phyloP scores from a whole-genome alignment of 192 early-diverging fungal genomes.

The Podochytrium sp. region DNA sequence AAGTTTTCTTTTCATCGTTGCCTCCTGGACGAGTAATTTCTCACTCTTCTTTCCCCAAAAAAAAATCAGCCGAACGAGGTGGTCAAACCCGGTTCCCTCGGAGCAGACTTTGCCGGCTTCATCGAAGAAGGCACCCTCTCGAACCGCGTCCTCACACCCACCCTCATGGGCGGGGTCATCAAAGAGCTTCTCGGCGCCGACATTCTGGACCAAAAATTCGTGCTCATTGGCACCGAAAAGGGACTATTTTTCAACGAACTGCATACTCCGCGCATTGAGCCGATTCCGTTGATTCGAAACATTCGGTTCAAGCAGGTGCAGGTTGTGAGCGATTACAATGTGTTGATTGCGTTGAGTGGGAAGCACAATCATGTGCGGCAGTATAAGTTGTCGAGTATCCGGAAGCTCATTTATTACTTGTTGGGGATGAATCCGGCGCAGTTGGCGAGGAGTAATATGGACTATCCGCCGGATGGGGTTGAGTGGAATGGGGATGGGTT shows the following conservation, averaged over 20 bases:
- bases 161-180: constrained; percentile 41
- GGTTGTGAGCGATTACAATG: constrained; percentile 59
- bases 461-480: neutral
- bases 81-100: constrained; percentile 13
- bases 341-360: constrained; percentile 62
- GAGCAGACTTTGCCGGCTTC: constrained; percentile 37
- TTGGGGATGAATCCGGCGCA: constrained; percentile 38
- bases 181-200: constrained; percentile 54
- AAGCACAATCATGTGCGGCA: constrained; percentile 66
- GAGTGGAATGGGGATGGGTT: neutral
- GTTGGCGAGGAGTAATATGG: constrained; percentile 47
- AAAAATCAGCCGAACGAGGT: constrained; percentile 30
- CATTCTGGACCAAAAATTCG: constrained; percentile 54
- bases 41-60: too few relatives aligned
- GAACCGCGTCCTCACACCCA: constrained; percentile 37
- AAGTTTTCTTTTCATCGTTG: constrained; percentile 1
- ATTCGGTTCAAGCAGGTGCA: constrained; percentile 63
- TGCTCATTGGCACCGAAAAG: constrained; percentile 56
- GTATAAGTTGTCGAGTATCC: constrained; percentile 57
- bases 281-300: constrained; percentile 54
- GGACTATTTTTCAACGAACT: constrained; percentile 62
- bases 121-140: constrained; percentile 30
- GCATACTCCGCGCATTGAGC: constrained; percentile 38
- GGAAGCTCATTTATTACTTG: constrained; percentile 59
- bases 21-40: constrained; percentile 7